These are phyloP conservation scores for Leucosporidium yakuticum DNA, from an alignment of 768 basidiomycete genomes.

Conservation along the genomic window DNA sequence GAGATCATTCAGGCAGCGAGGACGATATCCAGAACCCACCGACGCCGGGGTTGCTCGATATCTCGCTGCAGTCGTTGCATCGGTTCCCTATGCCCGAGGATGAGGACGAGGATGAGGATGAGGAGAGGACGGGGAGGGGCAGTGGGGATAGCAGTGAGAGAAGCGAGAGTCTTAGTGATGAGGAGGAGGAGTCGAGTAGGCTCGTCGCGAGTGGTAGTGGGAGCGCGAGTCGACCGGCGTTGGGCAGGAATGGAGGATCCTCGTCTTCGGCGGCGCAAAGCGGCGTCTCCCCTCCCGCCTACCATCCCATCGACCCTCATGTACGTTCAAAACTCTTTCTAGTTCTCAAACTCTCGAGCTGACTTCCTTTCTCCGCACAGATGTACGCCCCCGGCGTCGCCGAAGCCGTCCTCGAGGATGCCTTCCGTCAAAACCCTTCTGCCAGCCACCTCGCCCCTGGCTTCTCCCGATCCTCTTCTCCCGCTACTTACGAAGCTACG, in stretches of 20 bases:
- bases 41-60: constrained; percentile 48
- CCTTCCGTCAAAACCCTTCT: constrained; percentile 2
- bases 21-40: constrained; percentile 46
- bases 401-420: constrained; percentile 41
- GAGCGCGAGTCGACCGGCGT: constrained; percentile 5
- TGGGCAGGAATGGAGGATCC: neutral
- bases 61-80: constrained; percentile 45
- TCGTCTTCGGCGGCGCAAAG: neutral
- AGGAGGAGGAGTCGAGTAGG: constrained; percentile 22
- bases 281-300: constrained; percentile 20
- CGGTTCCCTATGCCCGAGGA: constrained; percentile 37
- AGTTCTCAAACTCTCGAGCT: neutral
- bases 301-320: constrained; percentile 29
- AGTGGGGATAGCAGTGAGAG: constrained; percentile 27
- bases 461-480: neutral
- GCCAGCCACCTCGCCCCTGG: neutral
- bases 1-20: constrained; percentile 43
- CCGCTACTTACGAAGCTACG: too few relatives aligned
- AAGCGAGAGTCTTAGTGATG: constrained; percentile 31
- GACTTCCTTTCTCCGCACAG: neutral
- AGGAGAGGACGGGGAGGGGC: neutral
- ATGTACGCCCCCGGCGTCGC: constrained; percentile 40
- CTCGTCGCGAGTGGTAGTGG: neutral
- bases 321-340: constrained; percentile 10
- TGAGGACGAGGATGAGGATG: constrained; percentile 29